Evolutionary conservation across 345 rosid species (phyloP).

Genomic region (Brassica carinata): DNA sequence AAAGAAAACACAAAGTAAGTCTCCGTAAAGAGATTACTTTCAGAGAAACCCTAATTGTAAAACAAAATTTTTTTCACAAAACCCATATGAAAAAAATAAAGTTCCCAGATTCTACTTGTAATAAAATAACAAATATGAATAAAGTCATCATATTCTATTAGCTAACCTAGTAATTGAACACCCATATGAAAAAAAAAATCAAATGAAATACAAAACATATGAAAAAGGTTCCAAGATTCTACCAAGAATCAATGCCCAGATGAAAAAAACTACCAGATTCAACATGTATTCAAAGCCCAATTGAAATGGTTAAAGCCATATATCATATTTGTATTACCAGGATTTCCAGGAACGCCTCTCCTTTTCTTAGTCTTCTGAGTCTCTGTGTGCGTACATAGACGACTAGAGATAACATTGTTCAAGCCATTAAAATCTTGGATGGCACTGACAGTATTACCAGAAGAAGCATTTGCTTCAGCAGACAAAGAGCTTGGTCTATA

Average conservation of each 20-base stretch:
- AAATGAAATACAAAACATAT: background rate
- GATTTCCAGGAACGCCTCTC: conserved; percentile 89
- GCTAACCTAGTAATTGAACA: background rate
- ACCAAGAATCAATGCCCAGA: background rate
- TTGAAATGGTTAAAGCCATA: background rate
- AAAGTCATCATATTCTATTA: conserved; percentile 15
- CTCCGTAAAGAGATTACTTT: conserved; percentile 12
- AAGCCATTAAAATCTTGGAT: conserved; percentile 53
- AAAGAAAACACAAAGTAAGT: background rate
- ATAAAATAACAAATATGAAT: background rate
- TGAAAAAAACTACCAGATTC: background rate
- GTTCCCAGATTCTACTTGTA: background rate
- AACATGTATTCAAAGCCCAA: background rate
- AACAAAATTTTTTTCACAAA: background rate
- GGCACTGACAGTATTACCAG: conserved; percentile 48
- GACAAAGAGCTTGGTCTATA: conserved; percentile 62
- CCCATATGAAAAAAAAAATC: background rate
- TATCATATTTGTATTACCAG: conserved; percentile 50
- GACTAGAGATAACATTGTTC: conserved; percentile 44
- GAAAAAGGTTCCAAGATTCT: conserved; percentile 11
- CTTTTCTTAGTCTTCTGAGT: conserved; percentile 71
- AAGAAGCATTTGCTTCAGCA: conserved; percentile 70
- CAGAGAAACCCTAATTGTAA: conserved; percentile 23
- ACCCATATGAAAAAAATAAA: background rate
- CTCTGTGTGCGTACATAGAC: conserved; percentile 41